Evolutionary conservation across 305 asterid species (phyloP).

Genomic region (Fraxinus sp.): DNA sequence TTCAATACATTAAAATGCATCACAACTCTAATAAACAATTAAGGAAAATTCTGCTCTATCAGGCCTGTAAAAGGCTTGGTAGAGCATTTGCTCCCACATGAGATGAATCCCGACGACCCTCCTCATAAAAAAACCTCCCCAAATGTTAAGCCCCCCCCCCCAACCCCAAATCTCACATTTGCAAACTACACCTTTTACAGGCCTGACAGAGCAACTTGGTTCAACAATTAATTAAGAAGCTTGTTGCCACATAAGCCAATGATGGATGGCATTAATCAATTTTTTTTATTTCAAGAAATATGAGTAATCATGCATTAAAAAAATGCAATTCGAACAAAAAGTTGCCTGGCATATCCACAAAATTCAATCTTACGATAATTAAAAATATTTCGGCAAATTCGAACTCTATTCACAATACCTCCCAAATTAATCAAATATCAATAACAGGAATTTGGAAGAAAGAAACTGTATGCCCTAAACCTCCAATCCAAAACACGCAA

Average conservation of each 20-base stretch:
- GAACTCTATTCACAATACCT: conserved; percentile 10
- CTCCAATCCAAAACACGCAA: neutral
- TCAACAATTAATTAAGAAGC: neutral
- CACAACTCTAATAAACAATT: neutral
- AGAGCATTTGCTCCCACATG: too few relatives aligned
- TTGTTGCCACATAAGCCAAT: neutral
- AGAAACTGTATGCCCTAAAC: neutral
- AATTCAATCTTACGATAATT: neutral
- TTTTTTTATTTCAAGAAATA: neutral
- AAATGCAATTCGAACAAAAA: neutral
- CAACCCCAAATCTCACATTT: too few relatives aligned
- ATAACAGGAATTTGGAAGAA: neutral
- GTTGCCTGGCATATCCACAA: neutral
- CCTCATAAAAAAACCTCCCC: too few relatives aligned
- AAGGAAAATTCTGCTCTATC: too few relatives aligned
- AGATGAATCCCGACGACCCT: too few relatives aligned
- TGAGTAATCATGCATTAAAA: neutral
- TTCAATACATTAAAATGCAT: neutral
- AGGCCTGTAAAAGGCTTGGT: too few relatives aligned
- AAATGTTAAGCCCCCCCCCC: too few relatives aligned
- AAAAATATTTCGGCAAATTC: neutral
- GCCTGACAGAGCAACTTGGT: too few relatives aligned
- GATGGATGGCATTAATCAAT: neutral
- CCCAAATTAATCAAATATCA: neutral
- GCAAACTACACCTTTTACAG: too few relatives aligned